Percentiles rank a stretch among this genome's conserved stretches.
phyloP scores from a whole-genome alignment of 2,329 filamentous ascomycete species.

The Dactylellina leptospora region DNA sequence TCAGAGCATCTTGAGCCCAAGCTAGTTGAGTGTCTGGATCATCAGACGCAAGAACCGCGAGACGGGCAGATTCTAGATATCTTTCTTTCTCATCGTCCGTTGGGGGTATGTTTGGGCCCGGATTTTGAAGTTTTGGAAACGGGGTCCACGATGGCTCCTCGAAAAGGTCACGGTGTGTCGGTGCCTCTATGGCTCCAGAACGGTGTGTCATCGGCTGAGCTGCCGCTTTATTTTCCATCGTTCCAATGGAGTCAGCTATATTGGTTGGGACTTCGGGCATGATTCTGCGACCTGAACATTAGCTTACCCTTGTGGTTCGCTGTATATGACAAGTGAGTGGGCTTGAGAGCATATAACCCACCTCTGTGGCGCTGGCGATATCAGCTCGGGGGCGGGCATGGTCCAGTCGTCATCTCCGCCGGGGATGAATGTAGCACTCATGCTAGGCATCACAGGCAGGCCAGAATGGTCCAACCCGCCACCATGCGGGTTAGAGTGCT shows the following conservation, averaged over 20 bases:
- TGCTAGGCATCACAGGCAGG: conserved; percentile 50
- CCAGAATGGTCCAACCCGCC: conserved; percentile 47
- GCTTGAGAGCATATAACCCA: conserved; percentile 57
- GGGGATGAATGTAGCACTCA: conserved; percentile 74
- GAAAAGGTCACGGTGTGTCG: conserved; percentile 44
- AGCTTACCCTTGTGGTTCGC: background rate
- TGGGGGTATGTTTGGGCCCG: conserved; percentile 86
- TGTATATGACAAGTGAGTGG: conserved; percentile 3
- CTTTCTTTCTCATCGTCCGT: conserved; percentile 94
- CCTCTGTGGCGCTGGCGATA: conserved; percentile 76
- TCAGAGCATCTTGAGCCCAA: conserved; percentile 92
- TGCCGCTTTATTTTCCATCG: conserved; percentile 52
- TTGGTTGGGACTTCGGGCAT: conserved; percentile 96
- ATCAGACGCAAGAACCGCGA: conserved; percentile 87
- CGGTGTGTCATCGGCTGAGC: conserved; percentile 56
- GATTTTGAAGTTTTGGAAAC: conserved; percentile 82
- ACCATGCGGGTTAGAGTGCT: conserved; percentile 10
- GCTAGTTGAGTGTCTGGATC: conserved; percentile 96
- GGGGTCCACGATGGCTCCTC: conserved; percentile 82
- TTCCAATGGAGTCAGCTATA: conserved; percentile 79
- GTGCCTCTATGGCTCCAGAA: conserved; percentile 47
- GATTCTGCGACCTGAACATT: conserved; percentile 68
- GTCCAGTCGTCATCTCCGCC: conserved; percentile 74
- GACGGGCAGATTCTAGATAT: conserved; percentile 82
- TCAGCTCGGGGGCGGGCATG: conserved; percentile 71